Evolutionary conservation across 176 grass and related monocot species (phyloP).

Genomic region (Neostapfia colusana): DNA sequence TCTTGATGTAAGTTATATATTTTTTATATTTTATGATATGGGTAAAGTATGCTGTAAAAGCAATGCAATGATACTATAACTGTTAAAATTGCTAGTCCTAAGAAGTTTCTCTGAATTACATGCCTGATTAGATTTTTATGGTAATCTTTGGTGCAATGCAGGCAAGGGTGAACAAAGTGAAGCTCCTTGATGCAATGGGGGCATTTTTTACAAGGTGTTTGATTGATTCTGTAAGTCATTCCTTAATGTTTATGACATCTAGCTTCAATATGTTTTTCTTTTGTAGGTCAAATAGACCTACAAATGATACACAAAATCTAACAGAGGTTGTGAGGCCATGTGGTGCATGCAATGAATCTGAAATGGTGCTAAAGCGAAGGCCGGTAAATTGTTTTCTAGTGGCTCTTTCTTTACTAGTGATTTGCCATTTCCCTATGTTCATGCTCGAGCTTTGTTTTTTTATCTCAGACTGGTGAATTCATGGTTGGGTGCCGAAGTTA

Average conservation of each 20-base stretch:
- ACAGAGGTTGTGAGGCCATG: constrained; percentile 72
- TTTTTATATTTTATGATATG: constrained; percentile 22
- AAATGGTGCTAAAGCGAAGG: constrained; percentile 76
- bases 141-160: constrained; percentile 38
- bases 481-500: constrained; percentile 80
- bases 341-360: constrained; percentile 63
- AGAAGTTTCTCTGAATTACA: constrained; percentile 16
- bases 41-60: not conserved
- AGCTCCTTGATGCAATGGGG: constrained; percentile 91
- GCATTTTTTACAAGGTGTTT: constrained; percentile 88
- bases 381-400: constrained; percentile 51
- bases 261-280: constrained; percentile 33
- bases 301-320: constrained; percentile 50
- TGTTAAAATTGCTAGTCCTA: constrained; percentile 14
- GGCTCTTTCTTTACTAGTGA: not conserved
- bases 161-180: constrained; percentile 78
- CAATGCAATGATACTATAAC: not conserved
- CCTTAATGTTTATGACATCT: constrained; percentile 29
- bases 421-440: not conserved
- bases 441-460: constrained; percentile 25
- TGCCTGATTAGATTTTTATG: constrained; percentile 11
- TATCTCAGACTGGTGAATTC: constrained; percentile 65
- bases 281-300: constrained; percentile 68
- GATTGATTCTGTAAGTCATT: constrained; percentile 23
- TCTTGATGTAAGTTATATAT: constrained; percentile 75